These are phyloP conservation scores for Alternaria sp. DNA, from an alignment of 2,329 filamentous ascomycete genomes.

Conservation along the genomic window DNA sequence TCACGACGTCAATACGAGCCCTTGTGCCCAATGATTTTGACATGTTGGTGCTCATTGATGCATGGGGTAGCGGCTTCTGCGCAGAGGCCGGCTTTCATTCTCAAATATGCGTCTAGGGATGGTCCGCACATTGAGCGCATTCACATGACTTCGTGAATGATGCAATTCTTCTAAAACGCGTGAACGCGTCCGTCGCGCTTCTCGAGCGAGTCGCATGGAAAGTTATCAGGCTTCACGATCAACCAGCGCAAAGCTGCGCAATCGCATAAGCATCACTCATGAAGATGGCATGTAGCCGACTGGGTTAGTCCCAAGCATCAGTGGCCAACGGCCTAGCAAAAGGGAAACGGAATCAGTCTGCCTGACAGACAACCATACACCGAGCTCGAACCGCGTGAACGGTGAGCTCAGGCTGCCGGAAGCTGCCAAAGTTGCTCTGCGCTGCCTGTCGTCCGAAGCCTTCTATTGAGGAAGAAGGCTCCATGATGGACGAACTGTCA, in stretches of 20 bases:
- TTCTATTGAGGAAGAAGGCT: conserved; percentile 78
- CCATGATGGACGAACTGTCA: conserved; percentile 81
- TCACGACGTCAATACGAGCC: background rate
- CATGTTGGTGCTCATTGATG: background rate
- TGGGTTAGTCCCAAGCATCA: conserved; percentile 87
- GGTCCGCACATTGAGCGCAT: background rate
- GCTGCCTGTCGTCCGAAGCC: conserved; percentile 88
- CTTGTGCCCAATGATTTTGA: background rate
- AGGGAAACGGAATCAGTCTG: conserved; percentile 62
- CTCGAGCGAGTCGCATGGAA: background rate
- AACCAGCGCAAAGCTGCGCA: background rate
- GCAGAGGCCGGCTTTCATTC: background rate
- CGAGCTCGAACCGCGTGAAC: conserved; percentile 45
- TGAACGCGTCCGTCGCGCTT: background rate
- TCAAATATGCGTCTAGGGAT: background rate
- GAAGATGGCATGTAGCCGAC: conserved; percentile 71
- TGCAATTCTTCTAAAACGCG: background rate
- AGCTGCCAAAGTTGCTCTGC: conserved; percentile 73
- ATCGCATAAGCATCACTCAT: background rate
- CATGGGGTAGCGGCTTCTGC: background rate
- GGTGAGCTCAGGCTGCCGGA: conserved; percentile 58
- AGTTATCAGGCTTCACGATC: background rate
- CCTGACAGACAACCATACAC: conserved; percentile 41
- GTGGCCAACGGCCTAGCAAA: conserved; percentile 86
- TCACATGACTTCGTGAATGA: background rate